Percentiles rank a stretch among this genome's conserved stretches.
Conservation (phyloP, 148 eudicot genomes). For the Chenopodium suecicum region DNA sequence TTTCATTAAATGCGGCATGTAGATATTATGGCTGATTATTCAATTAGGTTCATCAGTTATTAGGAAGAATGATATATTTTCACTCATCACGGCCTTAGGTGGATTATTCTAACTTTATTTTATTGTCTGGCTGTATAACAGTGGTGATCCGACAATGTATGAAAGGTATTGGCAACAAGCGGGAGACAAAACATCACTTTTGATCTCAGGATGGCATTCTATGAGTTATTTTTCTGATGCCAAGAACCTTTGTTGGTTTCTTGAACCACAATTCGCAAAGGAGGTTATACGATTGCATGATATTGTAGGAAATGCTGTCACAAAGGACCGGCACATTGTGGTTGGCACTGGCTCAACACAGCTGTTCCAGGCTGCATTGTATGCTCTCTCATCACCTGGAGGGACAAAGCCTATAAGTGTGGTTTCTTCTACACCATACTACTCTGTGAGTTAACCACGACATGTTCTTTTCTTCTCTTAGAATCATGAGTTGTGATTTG, state of each 20-base stretch:
- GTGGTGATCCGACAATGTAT: conserved; percentile 99
- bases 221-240: conserved; percentile 89
- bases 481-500: not conserved
- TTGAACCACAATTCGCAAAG: conserved; percentile 66
- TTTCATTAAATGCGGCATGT: conserved; percentile 15
- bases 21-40: not conserved
- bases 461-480: conserved; percentile 13
- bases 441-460: conserved; percentile 60
- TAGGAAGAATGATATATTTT: not conserved
- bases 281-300: conserved; percentile 62
- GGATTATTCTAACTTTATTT: not conserved
- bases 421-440: conserved; percentile 86
- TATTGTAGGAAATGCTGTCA: conserved; percentile 76
- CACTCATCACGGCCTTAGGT: conserved; percentile 7
- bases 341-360: conserved; percentile 97
- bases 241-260: conserved; percentile 79
- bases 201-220: conserved; percentile 73
- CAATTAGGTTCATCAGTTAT: not conserved
- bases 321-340: conserved; percentile 65
- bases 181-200: conserved; percentile 60
- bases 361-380: conserved; percentile 84
- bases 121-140: conserved; percentile 25
- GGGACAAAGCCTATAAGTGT: conserved; percentile 62
- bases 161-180: conserved; percentile 72
- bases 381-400: conserved; percentile 54